A percentile compares a stretch with the other conserved stretches of the same genome.
These are phyloP conservation scores for Cladorrhinum samala DNA, from an alignment of 495 filamentous ascomycete species.

Conservation along the genomic window DNA sequence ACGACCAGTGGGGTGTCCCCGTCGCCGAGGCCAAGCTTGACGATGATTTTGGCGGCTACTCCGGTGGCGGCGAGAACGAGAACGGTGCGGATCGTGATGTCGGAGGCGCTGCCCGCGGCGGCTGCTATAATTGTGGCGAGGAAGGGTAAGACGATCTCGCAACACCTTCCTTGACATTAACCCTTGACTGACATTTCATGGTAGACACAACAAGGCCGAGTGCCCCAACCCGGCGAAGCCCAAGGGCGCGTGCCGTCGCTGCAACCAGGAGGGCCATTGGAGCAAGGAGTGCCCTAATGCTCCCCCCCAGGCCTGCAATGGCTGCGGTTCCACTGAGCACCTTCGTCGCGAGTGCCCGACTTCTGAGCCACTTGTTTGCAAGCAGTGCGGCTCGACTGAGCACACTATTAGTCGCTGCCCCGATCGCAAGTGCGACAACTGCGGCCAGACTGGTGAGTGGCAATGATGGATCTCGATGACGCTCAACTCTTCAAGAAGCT, in stretches of 20 bases:
- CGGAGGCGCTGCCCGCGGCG: neutral
- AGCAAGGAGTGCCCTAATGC: slow-evolving; percentile 58
- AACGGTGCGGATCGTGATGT: slow-evolving; percentile 42
- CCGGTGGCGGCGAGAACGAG: slow-evolving; percentile 50
- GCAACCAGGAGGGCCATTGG: slow-evolving; percentile 65
- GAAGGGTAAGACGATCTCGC: slow-evolving; percentile 48
- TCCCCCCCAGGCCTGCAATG: slow-evolving; percentile 56
- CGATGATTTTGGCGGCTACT: neutral
- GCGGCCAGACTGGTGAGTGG: slow-evolving; percentile 58
- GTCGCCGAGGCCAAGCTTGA: neutral
- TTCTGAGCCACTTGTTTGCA: slow-evolving; percentile 48
- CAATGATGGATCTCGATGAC: neutral
- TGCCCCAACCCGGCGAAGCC: slow-evolving; percentile 38
- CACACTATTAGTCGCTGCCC: neutral
- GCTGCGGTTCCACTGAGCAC: slow-evolving; percentile 66
- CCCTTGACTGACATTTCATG: slow-evolving; percentile 11
- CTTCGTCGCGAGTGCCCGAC: slow-evolving; percentile 61
- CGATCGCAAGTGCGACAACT: slow-evolving; percentile 42
- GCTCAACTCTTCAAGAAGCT: neutral
- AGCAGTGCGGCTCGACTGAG: slow-evolving; percentile 7
- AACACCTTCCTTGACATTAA: neutral
- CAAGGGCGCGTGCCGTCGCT: slow-evolving; percentile 61
- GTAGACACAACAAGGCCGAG: slow-evolving; percentile 48
- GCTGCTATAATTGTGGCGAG: slow-evolving; percentile 76
- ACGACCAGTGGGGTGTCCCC: neutral